These are phyloP conservation scores for Lachnellula arida DNA, from an alignment of 2,329 filamentous ascomycete species.

Conservation along the genomic window DNA sequence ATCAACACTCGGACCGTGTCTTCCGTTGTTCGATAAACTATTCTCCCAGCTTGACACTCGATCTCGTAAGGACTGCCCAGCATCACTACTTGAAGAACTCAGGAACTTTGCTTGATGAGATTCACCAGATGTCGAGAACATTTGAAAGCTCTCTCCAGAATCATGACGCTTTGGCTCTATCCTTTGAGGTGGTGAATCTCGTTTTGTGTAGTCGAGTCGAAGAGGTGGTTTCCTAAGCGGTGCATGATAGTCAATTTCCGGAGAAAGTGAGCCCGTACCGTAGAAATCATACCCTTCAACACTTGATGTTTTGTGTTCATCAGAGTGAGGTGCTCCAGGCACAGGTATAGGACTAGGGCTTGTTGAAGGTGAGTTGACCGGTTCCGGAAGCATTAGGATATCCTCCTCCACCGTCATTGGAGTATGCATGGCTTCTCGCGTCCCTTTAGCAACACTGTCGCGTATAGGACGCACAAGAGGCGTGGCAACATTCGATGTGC, in stretches of 20 bases:
- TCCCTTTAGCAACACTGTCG: constrained; percentile 22
- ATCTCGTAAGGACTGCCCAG: constrained; percentile 19
- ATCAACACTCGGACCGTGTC: constrained; percentile 23
- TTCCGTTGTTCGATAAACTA: constrained; percentile 19
- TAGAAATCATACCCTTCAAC: constrained; percentile 62
- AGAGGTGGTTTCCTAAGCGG: constrained; percentile 38
- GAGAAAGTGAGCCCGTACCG: constrained; percentile 48
- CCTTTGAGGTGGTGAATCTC: constrained; percentile 13
- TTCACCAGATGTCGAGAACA: constrained; percentile 54
- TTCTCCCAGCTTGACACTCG: constrained; percentile 28
- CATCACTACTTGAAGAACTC: constrained; percentile 33
- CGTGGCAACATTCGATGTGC: constrained; percentile 58
- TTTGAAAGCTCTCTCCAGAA: constrained; percentile 55
- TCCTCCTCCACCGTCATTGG: constrained; percentile 30
- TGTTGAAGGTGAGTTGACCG: constrained; percentile 15
- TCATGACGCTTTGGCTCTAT: constrained; percentile 43
- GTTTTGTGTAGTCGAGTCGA: constrained; percentile 30
- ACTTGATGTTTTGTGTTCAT: constrained; percentile 20
- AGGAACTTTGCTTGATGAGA: constrained; percentile 37
- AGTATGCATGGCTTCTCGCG: constrained; percentile 22
- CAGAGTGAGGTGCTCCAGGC: constrained; percentile 16
- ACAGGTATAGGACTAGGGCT: constrained; percentile 26
- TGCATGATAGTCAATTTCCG: constrained; percentile 49
- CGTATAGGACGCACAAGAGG: constrained; percentile 51
- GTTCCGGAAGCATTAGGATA: constrained; percentile 24